Base-by-base conservation (phyloP, 2,329 filamentous ascomycete species). In the Colletotrichum chlorophyti region DNA sequence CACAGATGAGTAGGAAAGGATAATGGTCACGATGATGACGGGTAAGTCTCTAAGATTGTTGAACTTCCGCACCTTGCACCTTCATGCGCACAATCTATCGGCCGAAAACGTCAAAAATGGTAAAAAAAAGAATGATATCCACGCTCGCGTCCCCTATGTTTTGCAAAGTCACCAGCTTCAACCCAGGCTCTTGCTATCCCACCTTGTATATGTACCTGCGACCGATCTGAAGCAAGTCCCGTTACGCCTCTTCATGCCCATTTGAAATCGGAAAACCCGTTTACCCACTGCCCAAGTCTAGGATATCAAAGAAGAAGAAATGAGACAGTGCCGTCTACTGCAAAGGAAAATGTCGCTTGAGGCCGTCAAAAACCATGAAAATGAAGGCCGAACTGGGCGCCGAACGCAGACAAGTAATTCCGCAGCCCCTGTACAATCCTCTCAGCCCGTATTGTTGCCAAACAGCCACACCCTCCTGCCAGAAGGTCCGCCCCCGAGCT, bases 331-430 rank as follows among this genome's bases (percentile, higher is more conserved):
- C n/a, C n/a, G 40, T 58, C 61, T 65, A 75, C 57, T 76, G 73
- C 64, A 84, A 66, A 29, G 83, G 80, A 68, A 95, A 82, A 65
- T 86, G 78, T 63, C 80, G 82, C 77, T 93, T 93, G 72, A 99
- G 74, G 12, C 88, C 90, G 75, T 98, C 95, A 71, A 93, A 98
- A 61, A 98, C 87, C 61, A 95, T 93, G 69, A 99, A 99, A 60
- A 99, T 99, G 69, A 98, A 93, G 7, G 95, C 95, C n/a, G 93
- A 97, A 73, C 93, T 97, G 3, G 95, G 95, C 27, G 93, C 93
- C 31, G 93, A 90, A 60, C 95, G 85, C 27, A 88, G 80, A 41
- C 95, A 92, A 0, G 95, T 99, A 64, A 99, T 95, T 27, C 95
- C 95, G 68, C 95, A 99, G 4, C 95, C 95, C 50, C 94, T 87